Base-by-base conservation (phyloP, 2,329 filamentous ascomycete species). In the Ascochyta fabae region DNA sequence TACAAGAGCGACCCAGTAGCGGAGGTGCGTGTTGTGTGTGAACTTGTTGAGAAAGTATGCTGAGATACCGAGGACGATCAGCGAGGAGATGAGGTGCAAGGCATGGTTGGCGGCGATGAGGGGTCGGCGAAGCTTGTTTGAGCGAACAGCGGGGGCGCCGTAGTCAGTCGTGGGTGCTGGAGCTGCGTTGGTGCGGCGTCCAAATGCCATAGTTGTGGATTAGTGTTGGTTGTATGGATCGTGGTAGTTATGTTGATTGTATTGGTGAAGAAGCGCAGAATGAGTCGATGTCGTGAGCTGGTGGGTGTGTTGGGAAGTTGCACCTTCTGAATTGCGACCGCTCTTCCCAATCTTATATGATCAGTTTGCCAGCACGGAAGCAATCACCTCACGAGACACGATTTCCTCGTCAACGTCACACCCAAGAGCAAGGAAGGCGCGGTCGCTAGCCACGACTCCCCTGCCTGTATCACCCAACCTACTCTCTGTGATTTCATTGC, bases 1-100 rank as follows among this genome's bases (percentile, higher is more conserved):
- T 56, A 64, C 59, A 7, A 66, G 36, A 13, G 55, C 42, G 44
- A 64, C 31, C 63, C 61, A 66, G 55, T 66, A 66, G 23, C 54
- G 36, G 16, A 66, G 53, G 43, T 66, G 64, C n/a, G 57, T 56
- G 31, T 64, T 62, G 38, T 55, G 40, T 1, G 38, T 39, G 46
- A 16, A 65, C 2, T 56, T 23, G 34, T 29, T 3, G 45, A 66
- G 62, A 48, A 66, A 62, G 56, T 64, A 66, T 0, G 60, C 60
- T 13, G 62, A 50, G 31, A 66, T 66, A 7, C 58, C 43, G 22
- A 65, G 52, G 3, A 65, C 64, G 38, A 66, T 65, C 23, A 65
- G 8, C 10, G 62, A 59, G 22, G 64, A 66, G 23, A 50, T 43
- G 27, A 46, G 56, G 43, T 66, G 64, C 34, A 66, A 24, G 0